Percentiles rank a stretch among this genome's conserved stretches.
Conservation (phyloP, 2,329 filamentous ascomycete species). For the Cytospora leucostoma region DNA sequence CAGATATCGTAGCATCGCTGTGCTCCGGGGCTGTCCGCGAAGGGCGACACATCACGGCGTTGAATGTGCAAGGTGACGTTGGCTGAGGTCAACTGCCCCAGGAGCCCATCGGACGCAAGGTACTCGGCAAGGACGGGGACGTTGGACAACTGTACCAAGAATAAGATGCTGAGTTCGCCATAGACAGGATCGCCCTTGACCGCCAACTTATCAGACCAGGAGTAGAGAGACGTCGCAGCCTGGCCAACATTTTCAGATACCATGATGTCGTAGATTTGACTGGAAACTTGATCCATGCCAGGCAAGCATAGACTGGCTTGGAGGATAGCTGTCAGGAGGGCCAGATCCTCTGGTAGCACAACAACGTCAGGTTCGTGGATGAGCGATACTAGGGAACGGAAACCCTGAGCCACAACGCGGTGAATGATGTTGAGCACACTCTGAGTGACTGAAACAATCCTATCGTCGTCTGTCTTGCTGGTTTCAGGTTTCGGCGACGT, state of each 20-base stretch:
- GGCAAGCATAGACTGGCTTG: slow-evolving; percentile 82
- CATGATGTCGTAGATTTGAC: slow-evolving; percentile 71
- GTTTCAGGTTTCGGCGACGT: slow-evolving; percentile 35
- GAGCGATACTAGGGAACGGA: slow-evolving; percentile 76
- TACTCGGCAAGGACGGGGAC: slow-evolving; percentile 83
- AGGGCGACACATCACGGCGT: slow-evolving; percentile 70
- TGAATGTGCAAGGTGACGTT: slow-evolving; percentile 78
- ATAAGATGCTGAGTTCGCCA: slow-evolving; percentile 86
- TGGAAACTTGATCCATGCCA: slow-evolving; percentile 69
- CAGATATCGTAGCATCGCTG: slow-evolving; percentile 86
- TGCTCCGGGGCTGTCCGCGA: slow-evolving; percentile 68
- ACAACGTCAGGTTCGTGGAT: slow-evolving; percentile 73
- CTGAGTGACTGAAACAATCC: slow-evolving; percentile 52
- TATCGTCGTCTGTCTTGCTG: slow-evolving; percentile 38
- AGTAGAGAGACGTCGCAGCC: slow-evolving; percentile 84
- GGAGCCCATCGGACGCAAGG: slow-evolving; percentile 81
- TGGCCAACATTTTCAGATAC: slow-evolving; percentile 72
- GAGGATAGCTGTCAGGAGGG: slow-evolving; percentile 82
- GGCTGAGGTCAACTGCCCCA: slow-evolving; percentile 77
- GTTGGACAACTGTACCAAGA: slow-evolving; percentile 83
- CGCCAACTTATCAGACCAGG: slow-evolving; percentile 85
- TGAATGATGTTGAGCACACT: slow-evolving; percentile 79
- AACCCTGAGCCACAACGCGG: slow-evolving; percentile 76
- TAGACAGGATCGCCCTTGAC: slow-evolving; percentile 84
- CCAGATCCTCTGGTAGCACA: slow-evolving; percentile 76